Conservation (phyloP, 202 grass and related monocot genomes). For the Schoenoplectus triqueter region DNA sequence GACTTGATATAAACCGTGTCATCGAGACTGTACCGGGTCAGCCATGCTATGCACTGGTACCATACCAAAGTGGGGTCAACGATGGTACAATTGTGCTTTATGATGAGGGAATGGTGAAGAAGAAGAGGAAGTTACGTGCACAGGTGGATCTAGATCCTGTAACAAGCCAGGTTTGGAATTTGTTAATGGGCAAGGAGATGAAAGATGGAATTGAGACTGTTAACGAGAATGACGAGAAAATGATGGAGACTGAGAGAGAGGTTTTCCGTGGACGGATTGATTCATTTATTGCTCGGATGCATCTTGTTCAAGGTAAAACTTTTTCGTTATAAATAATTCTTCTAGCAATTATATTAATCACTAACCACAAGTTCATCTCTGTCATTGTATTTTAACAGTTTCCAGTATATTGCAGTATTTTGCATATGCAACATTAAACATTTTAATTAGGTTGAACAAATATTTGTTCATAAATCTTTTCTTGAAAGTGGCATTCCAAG, state of each 20-base stretch:
- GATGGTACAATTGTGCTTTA: slow-evolving; percentile 52
- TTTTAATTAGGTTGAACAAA: neutral
- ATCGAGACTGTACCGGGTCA: slow-evolving; percentile 32
- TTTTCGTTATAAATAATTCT: slow-evolving; percentile 30
- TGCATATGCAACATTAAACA: neutral
- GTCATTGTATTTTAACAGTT: slow-evolving; percentile 33
- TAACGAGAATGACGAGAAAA: slow-evolving; percentile 64
- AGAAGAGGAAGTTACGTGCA: slow-evolving; percentile 57
- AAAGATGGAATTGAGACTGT: slow-evolving; percentile 48
- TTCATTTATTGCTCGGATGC: slow-evolving; percentile 89
- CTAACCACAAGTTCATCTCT: slow-evolving; percentile 27
- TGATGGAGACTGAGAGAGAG: slow-evolving; percentile 69
- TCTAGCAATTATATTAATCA: slow-evolving; percentile 14
- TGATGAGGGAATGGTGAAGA: slow-evolving; percentile 54
- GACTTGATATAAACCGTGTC: slow-evolving; percentile 50
- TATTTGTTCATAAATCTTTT: neutral
- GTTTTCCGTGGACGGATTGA: slow-evolving; percentile 66
- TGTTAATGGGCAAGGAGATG: slow-evolving; percentile 70
- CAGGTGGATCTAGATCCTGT: slow-evolving; percentile 78
- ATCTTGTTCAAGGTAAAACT: slow-evolving; percentile 86
- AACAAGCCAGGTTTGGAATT: slow-evolving; percentile 80
- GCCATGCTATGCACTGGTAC: slow-evolving; percentile 53
- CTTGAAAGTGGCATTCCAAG: slow-evolving; percentile 13
- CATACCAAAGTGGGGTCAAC: slow-evolving; percentile 41
- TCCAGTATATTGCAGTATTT: slow-evolving; percentile 23